A percentile compares a stretch with the other conserved stretches of the same genome.
Evolutionary conservation across 164 flowering plant genomes (phyloP).

Genomic region (grape (Vitis vinifera)): DNA sequence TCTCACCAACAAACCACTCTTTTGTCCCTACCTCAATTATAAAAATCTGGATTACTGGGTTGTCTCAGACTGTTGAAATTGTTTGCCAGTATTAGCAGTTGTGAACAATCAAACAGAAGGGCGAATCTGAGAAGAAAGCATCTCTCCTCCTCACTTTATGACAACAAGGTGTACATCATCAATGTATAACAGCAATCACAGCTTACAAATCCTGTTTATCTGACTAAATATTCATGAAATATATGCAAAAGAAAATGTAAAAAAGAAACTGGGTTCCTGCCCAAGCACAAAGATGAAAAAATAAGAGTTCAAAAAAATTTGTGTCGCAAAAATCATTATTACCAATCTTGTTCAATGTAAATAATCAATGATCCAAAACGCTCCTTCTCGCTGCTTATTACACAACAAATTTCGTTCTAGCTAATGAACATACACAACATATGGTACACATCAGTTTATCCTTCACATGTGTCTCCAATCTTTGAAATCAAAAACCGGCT

Average conservation of each 20-base stretch:
- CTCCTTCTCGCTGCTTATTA: slow-evolving; percentile 20
- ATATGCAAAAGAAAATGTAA: neutral
- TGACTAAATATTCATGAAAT: too few species aligned
- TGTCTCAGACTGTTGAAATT: too few species aligned
- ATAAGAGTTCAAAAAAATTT: slow-evolving; percentile 8
- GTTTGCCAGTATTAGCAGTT: too few species aligned
- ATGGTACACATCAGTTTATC: slow-evolving; percentile 35
- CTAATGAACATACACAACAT: slow-evolving; percentile 41
- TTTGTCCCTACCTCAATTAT: too few species aligned
- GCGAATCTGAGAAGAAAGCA: too few species aligned
- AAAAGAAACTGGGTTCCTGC: slow-evolving; percentile 1
- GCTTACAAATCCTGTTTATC: too few species aligned
- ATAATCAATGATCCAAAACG: slow-evolving; percentile 13
- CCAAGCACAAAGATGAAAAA: neutral
- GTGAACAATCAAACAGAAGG: too few species aligned
- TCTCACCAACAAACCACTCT: too few species aligned
- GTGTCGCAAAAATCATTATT: slow-evolving; percentile 14
- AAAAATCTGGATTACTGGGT: too few species aligned
- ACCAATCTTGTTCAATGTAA: slow-evolving; percentile 5
- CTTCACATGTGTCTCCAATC: neutral
- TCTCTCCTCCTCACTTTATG: too few species aligned
- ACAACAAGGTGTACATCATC: too few species aligned
- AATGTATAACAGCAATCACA: too few species aligned
- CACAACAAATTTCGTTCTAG: slow-evolving; percentile 32
- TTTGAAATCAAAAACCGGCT: slow-evolving; percentile 3